Evolutionary conservation across 306 rosid genomes (phyloP).

Genomic region (Boehmeria nivea): DNA sequence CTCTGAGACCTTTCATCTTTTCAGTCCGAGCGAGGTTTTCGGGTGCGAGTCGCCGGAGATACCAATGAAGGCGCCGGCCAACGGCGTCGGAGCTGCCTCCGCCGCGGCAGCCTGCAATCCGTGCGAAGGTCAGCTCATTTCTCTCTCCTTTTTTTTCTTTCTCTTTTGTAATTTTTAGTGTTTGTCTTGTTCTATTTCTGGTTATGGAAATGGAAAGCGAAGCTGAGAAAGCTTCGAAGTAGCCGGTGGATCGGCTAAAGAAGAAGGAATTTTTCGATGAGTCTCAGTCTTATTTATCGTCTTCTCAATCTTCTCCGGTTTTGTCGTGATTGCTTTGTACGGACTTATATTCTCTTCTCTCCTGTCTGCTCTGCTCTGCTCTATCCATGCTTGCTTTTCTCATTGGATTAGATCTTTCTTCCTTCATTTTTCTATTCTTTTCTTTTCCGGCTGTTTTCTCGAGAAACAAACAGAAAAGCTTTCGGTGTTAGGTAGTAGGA

Average conservation of each 20-base stretch:
- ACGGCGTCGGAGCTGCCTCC: constrained; percentile 24
- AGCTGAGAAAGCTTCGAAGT: constrained; percentile 9
- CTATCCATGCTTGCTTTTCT: no score
- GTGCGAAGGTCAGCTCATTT: constrained; percentile 40
- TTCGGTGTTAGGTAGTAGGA: no score
- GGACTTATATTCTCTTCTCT: no score
- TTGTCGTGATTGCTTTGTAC: neutral
- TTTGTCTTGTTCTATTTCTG: no score
- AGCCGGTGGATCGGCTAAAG: constrained; percentile 17
- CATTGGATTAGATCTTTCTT: neutral
- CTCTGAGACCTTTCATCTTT: constrained; percentile 11
- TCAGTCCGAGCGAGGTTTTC: no score
- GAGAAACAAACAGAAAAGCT: constrained; percentile 19
- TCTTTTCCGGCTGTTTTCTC: constrained; percentile 1
- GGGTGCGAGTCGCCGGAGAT: constrained; percentile 16
- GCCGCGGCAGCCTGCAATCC: constrained; percentile 30
- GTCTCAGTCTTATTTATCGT: no score
- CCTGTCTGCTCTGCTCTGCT: no score
- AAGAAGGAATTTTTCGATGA: neutral
- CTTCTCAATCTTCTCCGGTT: neutral
- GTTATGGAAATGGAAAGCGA: no score
- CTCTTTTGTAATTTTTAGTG: neutral
- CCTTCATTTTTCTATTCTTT: neutral
- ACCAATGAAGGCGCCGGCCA: constrained; percentile 61
- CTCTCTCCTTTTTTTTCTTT: neutral